Base-by-base conservation (phyloP, 441 rosid genomes). In the Pelargonium citronellum region DNA sequence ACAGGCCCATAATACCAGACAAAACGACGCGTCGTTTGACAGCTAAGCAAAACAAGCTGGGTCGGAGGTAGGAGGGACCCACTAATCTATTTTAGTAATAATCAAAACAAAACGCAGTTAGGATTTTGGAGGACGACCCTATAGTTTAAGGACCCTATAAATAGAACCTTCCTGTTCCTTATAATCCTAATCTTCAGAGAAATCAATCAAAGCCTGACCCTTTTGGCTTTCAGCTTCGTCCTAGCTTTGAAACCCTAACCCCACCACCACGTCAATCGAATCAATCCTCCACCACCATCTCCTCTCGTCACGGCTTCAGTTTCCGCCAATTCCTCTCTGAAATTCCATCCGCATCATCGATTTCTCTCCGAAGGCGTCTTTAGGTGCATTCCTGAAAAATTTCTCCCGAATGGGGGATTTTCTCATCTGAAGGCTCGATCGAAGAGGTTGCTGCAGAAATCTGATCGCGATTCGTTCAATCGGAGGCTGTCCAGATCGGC, bases 401-500 rank as follows among this genome's bases (percentile, higher is more conserved):
- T 7, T 49, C 0, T 49, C 57, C 57, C 15, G 17, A 49, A 5
- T 3, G 2, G 15, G 57, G 15, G 17, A 49, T 11, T 49, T 49
- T 49, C 19, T 5, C 5, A 4, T 49, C 57, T 49, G 57, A 19
- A 49, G 57, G 57, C 15, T 49, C 57, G 49, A 41, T 71, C 66
- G 69, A 64, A 68, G 75, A 16, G n/a, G 58, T 62, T 20, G 19
- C 49, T 8, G 39, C 27, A 1, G 24, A 57, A 1, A 16, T 1
- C 16, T 16, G 63, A 16, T 57, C 63, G 22, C 24, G 27, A 20
- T 20, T 57, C 27, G 63, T 7, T 58, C 27, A 7, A 41, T 19
- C 10, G 58, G 51, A 37, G 71, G 69, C 34, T 55, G 13, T 49
- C 22, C 68, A 39, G 72, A 53, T 73, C 47, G 61, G 1, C 68